A percentile compares a stretch with the other conserved stretches of the same genome.
phyloP scores from a whole-genome alignment of 2,329 filamentous ascomycete genomes.

The Cercospora sojina region DNA sequence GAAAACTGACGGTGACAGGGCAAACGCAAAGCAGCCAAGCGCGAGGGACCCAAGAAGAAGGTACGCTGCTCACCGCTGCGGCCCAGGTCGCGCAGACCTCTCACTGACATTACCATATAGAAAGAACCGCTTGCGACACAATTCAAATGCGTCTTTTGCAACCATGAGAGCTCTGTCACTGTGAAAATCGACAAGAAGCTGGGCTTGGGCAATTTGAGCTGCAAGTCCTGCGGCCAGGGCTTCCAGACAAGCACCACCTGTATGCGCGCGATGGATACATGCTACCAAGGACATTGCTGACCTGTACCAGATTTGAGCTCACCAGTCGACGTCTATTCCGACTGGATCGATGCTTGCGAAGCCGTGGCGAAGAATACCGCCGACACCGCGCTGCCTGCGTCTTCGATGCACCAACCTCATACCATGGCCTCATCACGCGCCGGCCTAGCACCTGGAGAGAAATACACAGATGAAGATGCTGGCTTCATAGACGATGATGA shows the following conservation, averaged over 20 bases:
- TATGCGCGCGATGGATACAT: conserved; percentile 46
- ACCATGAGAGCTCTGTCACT: conserved; percentile 88
- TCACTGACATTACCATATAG: neutral
- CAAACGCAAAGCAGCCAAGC: conserved; percentile 85
- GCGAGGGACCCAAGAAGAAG: conserved; percentile 74
- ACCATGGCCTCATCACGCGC: conserved; percentile 19
- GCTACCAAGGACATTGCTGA: conserved; percentile 9
- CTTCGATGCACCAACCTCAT: conserved; percentile 13
- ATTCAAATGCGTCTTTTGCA: conserved; percentile 98
- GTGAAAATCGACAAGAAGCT: conserved; percentile 94
- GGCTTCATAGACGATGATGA: conserved; percentile 41
- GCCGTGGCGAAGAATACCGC: conserved; percentile 63
- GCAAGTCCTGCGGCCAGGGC: conserved; percentile 89
- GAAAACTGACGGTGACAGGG: conserved; percentile 51
- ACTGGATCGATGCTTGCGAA: conserved; percentile 96
- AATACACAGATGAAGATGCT: conserved; percentile 34
- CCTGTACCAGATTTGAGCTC: conserved; percentile 74
- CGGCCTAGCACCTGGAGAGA: conserved; percentile 34
- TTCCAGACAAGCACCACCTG: conserved; percentile 94
- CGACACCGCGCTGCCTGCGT: conserved; percentile 12
- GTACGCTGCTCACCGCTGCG: conserved; percentile 6
- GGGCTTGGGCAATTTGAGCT: conserved; percentile 79
- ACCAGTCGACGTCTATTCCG: conserved; percentile 91
- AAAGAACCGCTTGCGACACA: conserved; percentile 66
- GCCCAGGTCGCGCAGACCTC: neutral